These are phyloP conservation scores for Takashimella tepidaria DNA, from an alignment of 1,284 basidiomycete species.

Conservation along the genomic window DNA sequence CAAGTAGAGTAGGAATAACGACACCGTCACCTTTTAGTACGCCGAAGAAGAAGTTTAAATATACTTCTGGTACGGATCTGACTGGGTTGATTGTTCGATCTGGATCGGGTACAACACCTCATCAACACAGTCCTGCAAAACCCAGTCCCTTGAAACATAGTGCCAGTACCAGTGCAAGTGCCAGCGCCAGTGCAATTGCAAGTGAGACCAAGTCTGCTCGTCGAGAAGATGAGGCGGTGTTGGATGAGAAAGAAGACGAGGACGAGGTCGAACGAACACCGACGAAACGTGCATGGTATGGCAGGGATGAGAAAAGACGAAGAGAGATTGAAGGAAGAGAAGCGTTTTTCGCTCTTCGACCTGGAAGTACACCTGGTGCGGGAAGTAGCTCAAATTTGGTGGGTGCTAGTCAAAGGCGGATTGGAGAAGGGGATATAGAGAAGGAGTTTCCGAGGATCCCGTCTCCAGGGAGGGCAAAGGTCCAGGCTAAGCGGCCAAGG, in stretches of 20 bases:
- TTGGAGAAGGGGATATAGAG: constrained; percentile 4
- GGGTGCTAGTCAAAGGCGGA: background rate
- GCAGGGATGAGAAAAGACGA: constrained; percentile 1
- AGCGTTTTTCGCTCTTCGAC: constrained; percentile 40
- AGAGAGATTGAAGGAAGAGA: constrained; percentile 18
- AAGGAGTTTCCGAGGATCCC: background rate
- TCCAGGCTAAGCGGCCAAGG: background rate
- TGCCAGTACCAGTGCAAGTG: constrained; percentile 18
- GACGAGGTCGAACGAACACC: constrained; percentile 8
- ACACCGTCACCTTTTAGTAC: constrained; percentile 24
- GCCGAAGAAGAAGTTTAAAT: constrained; percentile 35
- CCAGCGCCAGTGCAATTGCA: background rate
- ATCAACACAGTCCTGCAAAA: constrained; percentile 12
- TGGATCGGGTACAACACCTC: constrained; percentile 6
- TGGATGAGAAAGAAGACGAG: constrained; percentile 10
- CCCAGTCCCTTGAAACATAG: constrained; percentile 27
- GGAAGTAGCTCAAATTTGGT: no score
- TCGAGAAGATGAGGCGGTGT: background rate
- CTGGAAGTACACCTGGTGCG: no score
- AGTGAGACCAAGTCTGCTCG: background rate
- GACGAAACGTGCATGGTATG: constrained; percentile 12
- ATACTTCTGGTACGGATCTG: constrained; percentile 27
- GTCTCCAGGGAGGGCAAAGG: background rate
- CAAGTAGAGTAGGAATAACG: background rate
- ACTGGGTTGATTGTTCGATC: constrained; percentile 19